Percentiles rank a stretch among this genome's conserved stretches.
Evolutionary conservation across 2,329 filamentous ascomycete species (phyloP).

Genomic region (Hymenoscyphus repandus): DNA sequence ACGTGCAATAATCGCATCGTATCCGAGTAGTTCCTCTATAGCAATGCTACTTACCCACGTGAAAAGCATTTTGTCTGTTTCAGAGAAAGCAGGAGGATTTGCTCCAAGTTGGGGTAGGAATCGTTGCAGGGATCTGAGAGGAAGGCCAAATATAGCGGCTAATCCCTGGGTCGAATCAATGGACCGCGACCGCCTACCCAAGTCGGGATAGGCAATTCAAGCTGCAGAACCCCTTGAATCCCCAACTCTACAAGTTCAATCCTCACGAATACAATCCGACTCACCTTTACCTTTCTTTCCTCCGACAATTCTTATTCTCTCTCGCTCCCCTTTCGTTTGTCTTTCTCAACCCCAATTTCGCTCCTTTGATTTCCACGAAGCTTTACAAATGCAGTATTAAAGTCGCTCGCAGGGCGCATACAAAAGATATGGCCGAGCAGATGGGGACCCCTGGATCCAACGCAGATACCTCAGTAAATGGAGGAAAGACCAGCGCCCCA

Average conservation of each 20-base stretch:
- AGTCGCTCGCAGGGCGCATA: slow-evolving; percentile 11
- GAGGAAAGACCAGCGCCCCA: slow-evolving; percentile 23
- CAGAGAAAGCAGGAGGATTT: slow-evolving; percentile 10
- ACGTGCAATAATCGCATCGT: too few relatives aligned
- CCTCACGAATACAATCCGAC: neutral
- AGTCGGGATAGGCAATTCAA: neutral
- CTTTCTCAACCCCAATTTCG: neutral
- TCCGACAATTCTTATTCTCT: neutral
- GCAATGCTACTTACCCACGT: too few relatives aligned
- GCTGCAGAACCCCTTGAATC: slow-evolving; percentile 20
- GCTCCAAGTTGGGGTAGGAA: slow-evolving; percentile 13
- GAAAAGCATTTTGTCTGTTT: too few relatives aligned
- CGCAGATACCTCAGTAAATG: slow-evolving; percentile 30
- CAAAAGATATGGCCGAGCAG: slow-evolving; percentile 29
- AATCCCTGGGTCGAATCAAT: neutral
- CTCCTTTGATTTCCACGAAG: neutral
- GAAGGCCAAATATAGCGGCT: slow-evolving; percentile 5
- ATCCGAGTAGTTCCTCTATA: too few relatives aligned
- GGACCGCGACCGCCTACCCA: neutral
- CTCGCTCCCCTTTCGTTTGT: neutral
- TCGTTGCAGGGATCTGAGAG: neutral
- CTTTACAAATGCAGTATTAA: slow-evolving; percentile 22
- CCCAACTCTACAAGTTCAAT: neutral
- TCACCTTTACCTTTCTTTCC: neutral
- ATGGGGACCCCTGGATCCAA: slow-evolving; percentile 31